phyloP scores from a whole-genome alignment of 805 yeast genomes.

The Zygosaccharomyces kombuchaensis region DNA sequence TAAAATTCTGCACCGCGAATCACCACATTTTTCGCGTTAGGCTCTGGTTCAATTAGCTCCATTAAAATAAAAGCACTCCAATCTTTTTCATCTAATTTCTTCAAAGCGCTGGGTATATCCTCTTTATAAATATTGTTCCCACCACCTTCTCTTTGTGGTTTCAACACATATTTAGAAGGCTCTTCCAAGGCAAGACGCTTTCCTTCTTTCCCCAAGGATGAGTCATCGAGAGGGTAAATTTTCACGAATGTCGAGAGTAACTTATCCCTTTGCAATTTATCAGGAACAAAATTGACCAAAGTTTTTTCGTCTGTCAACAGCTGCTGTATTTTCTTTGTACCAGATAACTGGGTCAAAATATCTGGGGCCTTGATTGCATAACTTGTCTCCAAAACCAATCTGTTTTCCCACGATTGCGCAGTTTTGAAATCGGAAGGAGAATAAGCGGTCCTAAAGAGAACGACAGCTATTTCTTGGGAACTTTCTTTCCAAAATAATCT shows the following conservation, averaged over 20 bases:
- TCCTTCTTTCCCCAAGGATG: conserved; percentile 58
- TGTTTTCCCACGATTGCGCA: conserved; percentile 70
- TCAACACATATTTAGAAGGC: conserved; percentile 75
- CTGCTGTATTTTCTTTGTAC: conserved; percentile 93
- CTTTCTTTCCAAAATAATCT: conserved; percentile 51
- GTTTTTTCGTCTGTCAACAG: conserved; percentile 56
- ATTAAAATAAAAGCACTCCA: conserved; percentile 92
- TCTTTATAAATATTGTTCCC: conserved; percentile 90
- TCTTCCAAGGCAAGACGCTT: conserved; percentile 58
- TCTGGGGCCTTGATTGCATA: conserved; percentile 90
- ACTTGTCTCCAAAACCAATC: conserved; percentile 67
- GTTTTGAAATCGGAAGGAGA: conserved; percentile 72
- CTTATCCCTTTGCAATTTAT: conserved; percentile 33
- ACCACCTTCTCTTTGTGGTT: conserved; percentile 99
- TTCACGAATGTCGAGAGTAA: conserved; percentile 63
- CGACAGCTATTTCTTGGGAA: conserved; percentile 75
- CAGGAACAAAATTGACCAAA: conserved; percentile 43
- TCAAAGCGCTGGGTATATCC: conserved; percentile 73
- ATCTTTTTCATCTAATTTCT: conserved; percentile 53
- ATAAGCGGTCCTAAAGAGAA: conserved; percentile 87
- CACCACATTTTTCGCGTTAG: conserved; percentile 62
- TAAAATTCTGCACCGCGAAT: conserved; percentile 59
- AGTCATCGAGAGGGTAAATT: conserved; percentile 79
- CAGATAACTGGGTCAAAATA: conserved; percentile 81
- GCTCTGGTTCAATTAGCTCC: conserved; percentile 81